Conservation (phyloP, 768 basidiomycete species). For the Rhodosporidiobolus sp. region DNA sequence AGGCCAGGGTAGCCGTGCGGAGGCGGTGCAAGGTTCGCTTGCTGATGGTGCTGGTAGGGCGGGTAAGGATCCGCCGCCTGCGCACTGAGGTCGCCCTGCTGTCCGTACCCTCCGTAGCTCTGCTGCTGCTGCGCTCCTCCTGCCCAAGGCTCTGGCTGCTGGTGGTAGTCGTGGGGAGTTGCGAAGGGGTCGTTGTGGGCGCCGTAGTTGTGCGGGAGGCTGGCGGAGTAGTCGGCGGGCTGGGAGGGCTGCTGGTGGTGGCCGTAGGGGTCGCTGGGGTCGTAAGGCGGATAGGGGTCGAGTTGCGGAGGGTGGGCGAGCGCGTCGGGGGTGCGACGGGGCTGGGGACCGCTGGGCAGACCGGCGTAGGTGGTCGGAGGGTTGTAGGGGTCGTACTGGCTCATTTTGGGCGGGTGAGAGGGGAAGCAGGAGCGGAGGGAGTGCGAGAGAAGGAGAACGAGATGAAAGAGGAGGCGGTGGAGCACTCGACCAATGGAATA, state of each 20-base stretch:
- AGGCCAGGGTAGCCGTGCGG: neutral
- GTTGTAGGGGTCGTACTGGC: slow-evolving; percentile 6
- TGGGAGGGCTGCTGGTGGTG: neutral
- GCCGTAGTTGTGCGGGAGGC: neutral
- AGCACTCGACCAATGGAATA: too few relatives aligned
- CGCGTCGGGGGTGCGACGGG: neutral
- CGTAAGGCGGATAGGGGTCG: neutral
- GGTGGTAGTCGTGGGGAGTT: neutral
- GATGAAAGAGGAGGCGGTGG: neutral
- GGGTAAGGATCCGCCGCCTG: neutral
- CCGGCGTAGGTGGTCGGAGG: neutral
- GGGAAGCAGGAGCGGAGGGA: neutral
- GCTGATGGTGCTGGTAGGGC: neutral
- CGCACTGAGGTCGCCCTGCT: neutral
- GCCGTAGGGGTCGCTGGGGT: neutral
- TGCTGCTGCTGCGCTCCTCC: too few relatives aligned
- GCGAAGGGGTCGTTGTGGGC: neutral
- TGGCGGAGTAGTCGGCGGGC: neutral
- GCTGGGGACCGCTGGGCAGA: neutral
- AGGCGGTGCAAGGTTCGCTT: neutral
- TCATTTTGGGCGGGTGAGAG: neutral
- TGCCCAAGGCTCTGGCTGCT: neutral
- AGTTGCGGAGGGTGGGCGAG: neutral
- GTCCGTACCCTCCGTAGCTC: neutral
- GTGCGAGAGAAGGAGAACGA: neutral